Conservation (phyloP, 2,329 filamentous ascomycete genomes). For the Talaromyces pinophilus region DNA sequence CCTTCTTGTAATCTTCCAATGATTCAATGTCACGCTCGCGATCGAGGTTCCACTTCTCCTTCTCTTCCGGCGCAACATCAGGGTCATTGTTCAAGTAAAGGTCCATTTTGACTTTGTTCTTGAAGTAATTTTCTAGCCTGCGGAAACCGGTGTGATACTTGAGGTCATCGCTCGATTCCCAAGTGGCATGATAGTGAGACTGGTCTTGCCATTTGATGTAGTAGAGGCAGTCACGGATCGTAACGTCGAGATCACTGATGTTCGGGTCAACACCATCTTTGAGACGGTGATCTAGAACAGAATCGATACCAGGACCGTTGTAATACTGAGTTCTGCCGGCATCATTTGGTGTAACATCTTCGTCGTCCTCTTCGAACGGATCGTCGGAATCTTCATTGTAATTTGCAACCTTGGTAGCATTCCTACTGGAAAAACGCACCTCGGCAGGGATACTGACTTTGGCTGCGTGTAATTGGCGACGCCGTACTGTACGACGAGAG, state of each 20-base stretch:
- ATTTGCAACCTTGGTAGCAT: conserved; percentile 71
- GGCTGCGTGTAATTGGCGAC: conserved; percentile 67
- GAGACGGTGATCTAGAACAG: conserved; percentile 81
- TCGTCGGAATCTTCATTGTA: conserved; percentile 68
- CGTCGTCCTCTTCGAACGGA: conserved; percentile 59
- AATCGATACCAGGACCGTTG: conserved; percentile 81
- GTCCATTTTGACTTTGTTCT: conserved; percentile 74
- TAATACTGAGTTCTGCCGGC: conserved; percentile 72
- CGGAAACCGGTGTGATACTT: conserved; percentile 78
- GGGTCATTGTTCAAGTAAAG: conserved; percentile 73
- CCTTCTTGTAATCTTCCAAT: conserved; percentile 83
- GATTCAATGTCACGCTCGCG: conserved; percentile 87
- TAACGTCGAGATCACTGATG: conserved; percentile 58
- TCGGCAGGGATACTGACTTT: conserved; percentile 69
- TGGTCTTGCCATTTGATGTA: conserved; percentile 95
- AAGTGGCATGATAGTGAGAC: conserved; percentile 93
- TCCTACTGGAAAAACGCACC: conserved; percentile 87
- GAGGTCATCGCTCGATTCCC: conserved; percentile 78
- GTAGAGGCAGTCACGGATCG: conserved; percentile 66
- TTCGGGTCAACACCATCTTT: conserved; percentile 63
- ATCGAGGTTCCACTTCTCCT: conserved; percentile 93
- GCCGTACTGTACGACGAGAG: conserved; percentile 69
- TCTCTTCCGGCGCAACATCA: conserved; percentile 77
- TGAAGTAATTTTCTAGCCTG: conserved; percentile 92
- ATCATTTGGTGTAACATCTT: conserved; percentile 67